These are phyloP conservation scores for Aphanomyces invadans DNA, from an alignment of 352 stramenopile genomes.

Conservation along the genomic window DNA sequence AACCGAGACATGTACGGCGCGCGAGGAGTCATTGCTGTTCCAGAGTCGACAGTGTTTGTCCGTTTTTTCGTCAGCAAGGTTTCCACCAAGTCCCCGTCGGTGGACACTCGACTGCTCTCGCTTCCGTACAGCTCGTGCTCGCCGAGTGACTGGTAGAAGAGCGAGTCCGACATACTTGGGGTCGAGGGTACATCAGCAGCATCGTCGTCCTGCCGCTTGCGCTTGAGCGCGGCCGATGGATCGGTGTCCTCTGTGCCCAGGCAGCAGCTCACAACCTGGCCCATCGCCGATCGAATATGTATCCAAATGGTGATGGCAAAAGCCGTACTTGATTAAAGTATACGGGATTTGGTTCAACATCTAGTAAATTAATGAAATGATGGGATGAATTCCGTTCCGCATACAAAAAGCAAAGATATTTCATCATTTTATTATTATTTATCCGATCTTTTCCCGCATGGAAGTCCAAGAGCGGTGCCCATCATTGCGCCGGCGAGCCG, in stretches of 20 bases:
- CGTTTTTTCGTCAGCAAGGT: not conserved
- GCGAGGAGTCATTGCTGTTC: not conserved
- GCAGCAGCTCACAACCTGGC: slow-evolving; percentile 8
- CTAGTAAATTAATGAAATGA: too few relatives aligned
- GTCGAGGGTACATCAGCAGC: not conserved
- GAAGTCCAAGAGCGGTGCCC: too few relatives aligned
- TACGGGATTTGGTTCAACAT: not conserved
- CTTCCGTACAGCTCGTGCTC: not conserved
- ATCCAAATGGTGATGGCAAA: slow-evolving; percentile 3
- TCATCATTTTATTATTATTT: too few relatives aligned
- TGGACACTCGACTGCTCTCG: not conserved
- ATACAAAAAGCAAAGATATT: too few relatives aligned
- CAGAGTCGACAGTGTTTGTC: not conserved
- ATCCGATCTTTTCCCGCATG: too few relatives aligned
- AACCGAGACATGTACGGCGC: not conserved
- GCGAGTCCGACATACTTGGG: slow-evolving; percentile 1
- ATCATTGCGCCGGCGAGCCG: not conserved
- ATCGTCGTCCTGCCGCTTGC: not conserved
- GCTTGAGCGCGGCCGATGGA: not conserved
- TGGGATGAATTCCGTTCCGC: too few relatives aligned
- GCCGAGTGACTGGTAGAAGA: slow-evolving; percentile 2
- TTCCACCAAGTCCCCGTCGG: not conserved
- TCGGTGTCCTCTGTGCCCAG: not conserved
- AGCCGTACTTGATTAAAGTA: slow-evolving; percentile 1
- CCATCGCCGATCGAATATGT: slow-evolving; percentile 2